Conservation (phyloP, 179 eudicot species). For the Vitellaria paradoxa region DNA sequence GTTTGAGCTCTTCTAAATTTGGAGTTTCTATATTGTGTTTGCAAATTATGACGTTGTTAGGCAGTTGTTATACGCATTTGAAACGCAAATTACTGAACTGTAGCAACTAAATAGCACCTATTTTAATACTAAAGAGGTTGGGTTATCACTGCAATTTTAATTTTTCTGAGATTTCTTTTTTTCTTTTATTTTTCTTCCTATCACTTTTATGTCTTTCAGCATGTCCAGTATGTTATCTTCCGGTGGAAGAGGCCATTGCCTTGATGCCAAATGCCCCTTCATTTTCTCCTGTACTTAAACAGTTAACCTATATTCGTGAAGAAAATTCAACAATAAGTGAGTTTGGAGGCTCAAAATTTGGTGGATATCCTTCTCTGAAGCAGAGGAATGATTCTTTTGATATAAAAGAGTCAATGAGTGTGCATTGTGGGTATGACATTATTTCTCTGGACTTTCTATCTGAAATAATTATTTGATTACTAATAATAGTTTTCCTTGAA, state of each 20-base stretch:
- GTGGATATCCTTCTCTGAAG: slow-evolving; percentile 89
- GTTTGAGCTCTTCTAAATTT: slow-evolving; percentile 36
- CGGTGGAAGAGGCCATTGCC: slow-evolving; percentile 67
- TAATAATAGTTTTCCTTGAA: neutral
- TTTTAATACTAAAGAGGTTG: neutral
- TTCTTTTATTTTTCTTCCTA: too few species aligned
- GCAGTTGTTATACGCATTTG: slow-evolving; percentile 1
- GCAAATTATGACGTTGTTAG: neutral
- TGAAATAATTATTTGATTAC: neutral
- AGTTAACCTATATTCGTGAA: slow-evolving; percentile 66
- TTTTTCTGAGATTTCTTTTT: slow-evolving; percentile 13
- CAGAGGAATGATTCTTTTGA: slow-evolving; percentile 90
- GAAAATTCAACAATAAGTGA: slow-evolving; percentile 61
- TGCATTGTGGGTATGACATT: slow-evolving; percentile 87
- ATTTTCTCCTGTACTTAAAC: slow-evolving; percentile 66
- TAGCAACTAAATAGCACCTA: neutral
- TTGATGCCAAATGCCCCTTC: slow-evolving; percentile 74
- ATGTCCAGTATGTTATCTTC: slow-evolving; percentile 92
- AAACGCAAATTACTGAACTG: neutral
- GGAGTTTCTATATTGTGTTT: slow-evolving; percentile 5
- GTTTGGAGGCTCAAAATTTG: slow-evolving; percentile 96
- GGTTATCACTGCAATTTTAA: neutral
- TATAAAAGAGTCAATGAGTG: slow-evolving; percentile 82
- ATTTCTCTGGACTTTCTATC: slow-evolving; percentile 3
- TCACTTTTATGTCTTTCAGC: slow-evolving; percentile 43